These are phyloP conservation scores for Pisolithus albus DNA, from an alignment of 768 basidiomycete genomes.

Conservation along the genomic window DNA sequence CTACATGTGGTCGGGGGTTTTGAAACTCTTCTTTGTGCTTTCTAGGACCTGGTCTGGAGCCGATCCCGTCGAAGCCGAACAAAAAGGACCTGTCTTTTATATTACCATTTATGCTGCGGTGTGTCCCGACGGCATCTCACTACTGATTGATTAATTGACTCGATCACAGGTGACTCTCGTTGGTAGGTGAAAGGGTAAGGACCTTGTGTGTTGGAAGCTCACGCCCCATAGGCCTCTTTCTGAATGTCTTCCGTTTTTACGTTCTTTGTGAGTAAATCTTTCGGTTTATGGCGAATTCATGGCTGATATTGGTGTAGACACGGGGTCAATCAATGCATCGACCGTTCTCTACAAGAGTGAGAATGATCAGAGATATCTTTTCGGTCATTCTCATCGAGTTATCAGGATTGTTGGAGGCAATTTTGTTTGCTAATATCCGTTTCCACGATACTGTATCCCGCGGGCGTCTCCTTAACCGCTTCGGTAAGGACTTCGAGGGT, in stretches of 20 bases:
- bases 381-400: conserved; percentile 9
- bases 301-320: conserved; percentile 34
- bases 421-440: conserved; percentile 82
- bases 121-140: conserved; percentile 11
- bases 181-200: conserved; percentile 20
- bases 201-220: background rate
- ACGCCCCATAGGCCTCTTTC: conserved; percentile 37
- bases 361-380: background rate
- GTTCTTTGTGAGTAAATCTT: conserved; percentile 55
- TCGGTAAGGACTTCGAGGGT: conserved; percentile 88
- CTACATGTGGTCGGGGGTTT: background rate
- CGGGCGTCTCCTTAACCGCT: conserved; percentile 75
- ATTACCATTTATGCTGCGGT: conserved; percentile 61
- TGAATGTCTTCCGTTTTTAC: conserved; percentile 60
- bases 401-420: conserved; percentile 58
- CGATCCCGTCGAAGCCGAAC: conserved; percentile 32
- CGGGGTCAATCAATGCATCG: conserved; percentile 79
- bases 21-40: conserved; percentile 17
- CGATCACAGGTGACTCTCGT: conserved; percentile 29
- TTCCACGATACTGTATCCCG: conserved; percentile 92
- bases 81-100: conserved; percentile 40
- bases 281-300: background rate
- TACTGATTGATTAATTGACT: conserved; percentile 19
- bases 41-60: conserved; percentile 52
- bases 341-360: conserved; percentile 66